phyloP scores from a whole-genome alignment of 495 filamentous ascomycete species.

The Aspergillus affinis region DNA sequence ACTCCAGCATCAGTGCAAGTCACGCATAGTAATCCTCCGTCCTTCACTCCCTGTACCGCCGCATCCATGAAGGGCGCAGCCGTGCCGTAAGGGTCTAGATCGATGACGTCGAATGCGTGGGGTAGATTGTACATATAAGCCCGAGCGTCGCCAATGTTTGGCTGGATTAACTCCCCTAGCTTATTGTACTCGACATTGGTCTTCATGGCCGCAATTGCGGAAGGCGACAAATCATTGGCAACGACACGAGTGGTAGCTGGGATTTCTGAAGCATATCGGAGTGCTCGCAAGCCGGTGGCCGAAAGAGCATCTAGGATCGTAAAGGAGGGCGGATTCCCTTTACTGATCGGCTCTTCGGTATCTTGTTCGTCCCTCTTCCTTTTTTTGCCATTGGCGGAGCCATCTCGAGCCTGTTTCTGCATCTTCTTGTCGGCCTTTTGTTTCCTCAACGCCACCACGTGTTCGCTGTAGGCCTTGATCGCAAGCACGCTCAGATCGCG shows the following conservation, averaged over 20 bases:
- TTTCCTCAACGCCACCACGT: slow-evolving; percentile 49
- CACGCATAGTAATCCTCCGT: slow-evolving; percentile 88
- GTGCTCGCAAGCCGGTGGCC: slow-evolving; percentile 86
- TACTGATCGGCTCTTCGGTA: slow-evolving; percentile 17
- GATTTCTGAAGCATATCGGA: slow-evolving; percentile 90
- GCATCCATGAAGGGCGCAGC: slow-evolving; percentile 89
- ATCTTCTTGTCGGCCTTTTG: slow-evolving; percentile 35
- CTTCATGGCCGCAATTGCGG: slow-evolving; percentile 77
- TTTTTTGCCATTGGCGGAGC: slow-evolving; percentile 49
- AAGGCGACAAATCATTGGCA: slow-evolving; percentile 80
- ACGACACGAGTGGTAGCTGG: slow-evolving; percentile 78
- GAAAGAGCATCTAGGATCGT: slow-evolving; percentile 93
- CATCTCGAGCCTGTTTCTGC: slow-evolving; percentile 43
- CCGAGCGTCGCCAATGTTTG: slow-evolving; percentile 76
- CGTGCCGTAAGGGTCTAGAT: slow-evolving; percentile 94
- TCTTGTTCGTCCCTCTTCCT: slow-evolving; percentile 40
- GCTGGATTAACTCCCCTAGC: slow-evolving; percentile 64
- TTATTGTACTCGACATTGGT: slow-evolving; percentile 81
- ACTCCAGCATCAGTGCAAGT: slow-evolving; percentile 96
- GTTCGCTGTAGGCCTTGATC: slow-evolving; percentile 79
- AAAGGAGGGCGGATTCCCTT: slow-evolving; percentile 44
- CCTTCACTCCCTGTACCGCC: slow-evolving; percentile 76
- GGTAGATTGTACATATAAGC: slow-evolving; percentile 81
- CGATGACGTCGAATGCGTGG: slow-evolving; percentile 82
- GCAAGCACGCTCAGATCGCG: slow-evolving; percentile 90